These are phyloP conservation scores for Tylopilus rubrobrunneus DNA, from an alignment of 768 basidiomycete species.

Conservation along the genomic window DNA sequence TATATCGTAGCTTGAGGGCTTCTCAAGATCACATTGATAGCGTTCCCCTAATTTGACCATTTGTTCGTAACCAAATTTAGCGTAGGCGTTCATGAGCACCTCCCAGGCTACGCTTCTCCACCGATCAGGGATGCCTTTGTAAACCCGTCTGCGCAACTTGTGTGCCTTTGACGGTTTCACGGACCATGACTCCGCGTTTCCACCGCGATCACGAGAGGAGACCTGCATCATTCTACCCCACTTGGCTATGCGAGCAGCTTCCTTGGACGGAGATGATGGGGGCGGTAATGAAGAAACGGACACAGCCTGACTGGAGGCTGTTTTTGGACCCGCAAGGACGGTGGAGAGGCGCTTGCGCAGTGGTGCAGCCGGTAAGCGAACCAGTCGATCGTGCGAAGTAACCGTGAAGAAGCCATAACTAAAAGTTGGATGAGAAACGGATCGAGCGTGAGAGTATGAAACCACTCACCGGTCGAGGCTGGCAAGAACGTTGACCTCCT, in stretches of 20 bases:
- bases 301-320: slow-evolving; percentile 43
- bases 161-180: slow-evolving; percentile 60
- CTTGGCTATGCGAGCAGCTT: slow-evolving; percentile 76
- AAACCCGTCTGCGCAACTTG: slow-evolving; percentile 73
- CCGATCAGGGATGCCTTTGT: slow-evolving; percentile 95
- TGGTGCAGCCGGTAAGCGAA: slow-evolving; percentile 63
- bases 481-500: slow-evolving; percentile 68
- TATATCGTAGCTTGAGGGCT: slow-evolving; percentile 85
- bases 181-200: slow-evolving; percentile 72
- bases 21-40: slow-evolving; percentile 65
- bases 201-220: slow-evolving; percentile 63
- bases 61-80: slow-evolving; percentile 44
- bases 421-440: slow-evolving; percentile 11
- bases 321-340: slow-evolving; percentile 43
- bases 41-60: slow-evolving; percentile 41
- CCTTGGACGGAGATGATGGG: slow-evolving; percentile 49
- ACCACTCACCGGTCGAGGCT: slow-evolving; percentile 80
- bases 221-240: slow-evolving; percentile 91
- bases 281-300: slow-evolving; percentile 47
- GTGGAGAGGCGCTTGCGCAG: slow-evolving; percentile 54
- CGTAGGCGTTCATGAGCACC: slow-evolving; percentile 58
- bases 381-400: slow-evolving; percentile 79
- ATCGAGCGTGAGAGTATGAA: not conserved
- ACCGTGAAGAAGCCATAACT: slow-evolving; percentile 92
- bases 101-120: slow-evolving; percentile 96